Conservation (phyloP, 345 rosid genomes). For the Murraya paniculata region DNA sequence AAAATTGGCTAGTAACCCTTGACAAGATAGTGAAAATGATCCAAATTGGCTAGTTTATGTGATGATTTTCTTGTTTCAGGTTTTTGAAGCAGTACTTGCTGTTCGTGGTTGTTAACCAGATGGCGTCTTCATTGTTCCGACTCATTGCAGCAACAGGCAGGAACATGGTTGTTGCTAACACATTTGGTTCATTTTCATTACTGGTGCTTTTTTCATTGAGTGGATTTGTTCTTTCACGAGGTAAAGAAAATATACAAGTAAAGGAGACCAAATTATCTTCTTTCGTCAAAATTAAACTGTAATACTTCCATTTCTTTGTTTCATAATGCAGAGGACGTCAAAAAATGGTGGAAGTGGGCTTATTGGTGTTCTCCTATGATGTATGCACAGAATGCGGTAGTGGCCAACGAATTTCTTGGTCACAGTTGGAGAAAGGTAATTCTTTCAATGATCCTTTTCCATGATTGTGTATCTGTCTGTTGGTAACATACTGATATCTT, state of each 20-base stretch:
- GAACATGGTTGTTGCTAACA: no score
- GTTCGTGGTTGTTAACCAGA: conserved; percentile 38
- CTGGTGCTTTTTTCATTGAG: conserved; percentile 41
- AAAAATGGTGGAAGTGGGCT: no score
- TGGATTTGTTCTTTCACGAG: conserved; percentile 46
- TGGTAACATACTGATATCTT: background rate
- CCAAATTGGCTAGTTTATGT: background rate
- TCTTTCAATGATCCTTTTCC: background rate
- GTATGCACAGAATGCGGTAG: no score
- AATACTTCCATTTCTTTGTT: background rate
- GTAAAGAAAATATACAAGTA: background rate
- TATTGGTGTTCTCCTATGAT: no score
- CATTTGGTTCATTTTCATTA: conserved; percentile 38
- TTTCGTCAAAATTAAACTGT: background rate
- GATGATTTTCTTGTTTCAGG: conserved; percentile 30
- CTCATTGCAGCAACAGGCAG: no score
- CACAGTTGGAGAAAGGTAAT: background rate
- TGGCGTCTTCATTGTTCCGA: background rate
- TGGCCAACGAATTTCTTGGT: no score
- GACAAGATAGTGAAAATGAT: no score
- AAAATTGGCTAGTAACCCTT: background rate
- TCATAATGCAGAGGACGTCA: conserved; percentile 36
- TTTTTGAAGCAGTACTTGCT: conserved; percentile 45
- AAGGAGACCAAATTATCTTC: background rate
- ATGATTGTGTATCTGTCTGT: background rate